Conservation (phyloP, 441 rosid genomes). For the Macaranga tanarius region DNA sequence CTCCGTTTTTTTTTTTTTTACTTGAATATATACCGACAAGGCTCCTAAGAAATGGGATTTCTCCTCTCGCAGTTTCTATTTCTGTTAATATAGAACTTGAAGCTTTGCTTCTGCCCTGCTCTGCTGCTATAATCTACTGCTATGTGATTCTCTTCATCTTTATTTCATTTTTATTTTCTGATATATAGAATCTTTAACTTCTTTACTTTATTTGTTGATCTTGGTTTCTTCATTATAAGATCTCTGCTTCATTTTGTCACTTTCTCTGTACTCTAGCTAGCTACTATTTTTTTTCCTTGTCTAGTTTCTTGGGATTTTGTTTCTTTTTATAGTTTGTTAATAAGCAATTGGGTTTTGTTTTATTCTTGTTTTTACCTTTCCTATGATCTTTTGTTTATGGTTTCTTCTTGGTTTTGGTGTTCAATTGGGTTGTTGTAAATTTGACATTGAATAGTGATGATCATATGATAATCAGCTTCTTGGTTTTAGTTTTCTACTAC, state of each 20-base stretch:
- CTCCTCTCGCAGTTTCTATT: constrained; percentile 32
- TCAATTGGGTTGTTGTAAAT: background rate
- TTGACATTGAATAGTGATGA: background rate
- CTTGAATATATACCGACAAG: constrained; percentile 62
- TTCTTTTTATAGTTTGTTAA: background rate
- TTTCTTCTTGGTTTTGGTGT: too few relatives aligned
- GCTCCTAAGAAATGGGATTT: constrained; percentile 63
- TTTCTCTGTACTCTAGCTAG: background rate
- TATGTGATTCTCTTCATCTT: background rate
- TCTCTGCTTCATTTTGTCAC: background rate
- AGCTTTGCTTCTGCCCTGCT: background rate
- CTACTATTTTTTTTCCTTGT: background rate
- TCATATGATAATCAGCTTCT: background rate
- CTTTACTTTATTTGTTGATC: background rate
- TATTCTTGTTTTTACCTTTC: background rate
- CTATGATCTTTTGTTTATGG: background rate
- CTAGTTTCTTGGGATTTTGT: background rate
- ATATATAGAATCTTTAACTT: too few relatives aligned
- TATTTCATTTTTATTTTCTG: background rate
- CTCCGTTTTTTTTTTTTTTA: constrained; percentile 23
- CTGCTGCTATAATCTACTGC: background rate
- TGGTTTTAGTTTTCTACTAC: background rate
- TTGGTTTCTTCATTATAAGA: background rate
- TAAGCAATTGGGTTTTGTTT: background rate
- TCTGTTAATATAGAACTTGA: constrained; percentile 15